Evolutionary conservation across 768 basidiomycete genomes (phyloP), one percentile per base, ranked within the genome.

Genomic region (Suillus cothurnatus): DNA sequence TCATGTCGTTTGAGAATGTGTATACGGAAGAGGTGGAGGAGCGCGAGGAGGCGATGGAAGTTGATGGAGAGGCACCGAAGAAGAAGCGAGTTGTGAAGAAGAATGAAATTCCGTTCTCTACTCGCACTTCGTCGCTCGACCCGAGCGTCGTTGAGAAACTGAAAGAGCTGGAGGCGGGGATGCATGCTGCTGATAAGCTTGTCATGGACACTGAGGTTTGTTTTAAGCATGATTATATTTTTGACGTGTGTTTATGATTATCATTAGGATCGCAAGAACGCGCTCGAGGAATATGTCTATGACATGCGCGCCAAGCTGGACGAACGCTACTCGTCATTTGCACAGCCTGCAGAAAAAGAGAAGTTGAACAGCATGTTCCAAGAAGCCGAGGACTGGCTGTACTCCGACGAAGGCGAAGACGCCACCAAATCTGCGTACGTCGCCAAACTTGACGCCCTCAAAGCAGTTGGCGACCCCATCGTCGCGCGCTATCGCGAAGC

Each of bases 281-380:
- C 96, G 5, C 88, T 99, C 17, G 97, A 99, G 81, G 97, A 99
- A 80, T 98, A 97, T 81, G 92, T 99, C 64, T 98, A 98, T 80
- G 97, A 99, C 77, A 95, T 85, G 73, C 92, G 95, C 45, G 82
- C 87, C 78, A 97, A 97, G 81, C 86, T 99, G 66, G 96, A 98
- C 43, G 93, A 91, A 56, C 88, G 91, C 60, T 97, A 93, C 73
- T 88, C 89, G 21, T 57, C 86, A 15, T 99, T 83, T 78, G 92
- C 91, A 61, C 85, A 90, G 72, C 58, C 88, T 0, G 76, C 81
- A 15, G 97, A 99, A 80, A 96, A 95, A 81, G 77, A 86, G 67
- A 86, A 86, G 66, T 87, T 99, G 43, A 81, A 94, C 34, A 78
- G 73, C 23, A 85, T 88, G 53, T 84, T 96, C 38, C 81, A 85